These are phyloP conservation scores for Zasmidium cellare DNA, from an alignment of 2,329 filamentous ascomycete genomes.

Conservation along the genomic window DNA sequence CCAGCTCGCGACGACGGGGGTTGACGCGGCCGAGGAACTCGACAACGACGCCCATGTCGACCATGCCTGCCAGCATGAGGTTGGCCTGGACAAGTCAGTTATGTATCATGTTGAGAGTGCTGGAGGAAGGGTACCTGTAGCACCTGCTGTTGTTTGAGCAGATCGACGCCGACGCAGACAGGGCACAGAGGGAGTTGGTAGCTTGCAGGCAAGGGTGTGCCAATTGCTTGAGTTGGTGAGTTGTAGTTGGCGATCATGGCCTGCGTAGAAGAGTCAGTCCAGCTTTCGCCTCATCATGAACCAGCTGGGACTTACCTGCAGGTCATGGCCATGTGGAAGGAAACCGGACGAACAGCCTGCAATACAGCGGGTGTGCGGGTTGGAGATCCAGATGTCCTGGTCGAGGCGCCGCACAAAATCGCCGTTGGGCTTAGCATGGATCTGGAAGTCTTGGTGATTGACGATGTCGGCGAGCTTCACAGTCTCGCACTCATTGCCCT, in stretches of 20 bases:
- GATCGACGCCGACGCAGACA: conserved; percentile 26
- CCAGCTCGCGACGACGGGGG: conserved; percentile 17
- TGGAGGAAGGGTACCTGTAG: conserved; percentile 7
- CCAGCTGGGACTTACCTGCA: too few species aligned
- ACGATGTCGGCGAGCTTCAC: conserved; percentile 15
- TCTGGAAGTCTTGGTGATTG: conserved; percentile 8
- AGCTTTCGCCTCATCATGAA: too few species aligned
- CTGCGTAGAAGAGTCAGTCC: conserved; percentile 1
- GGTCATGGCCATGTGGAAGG: conserved; percentile 12
- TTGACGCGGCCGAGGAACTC: conserved; percentile 20
- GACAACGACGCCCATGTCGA: conserved; percentile 14
- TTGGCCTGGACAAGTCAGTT: conserved; percentile 4
- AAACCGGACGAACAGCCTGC: conserved; percentile 23
- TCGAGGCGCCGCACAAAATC: conserved; percentile 21
- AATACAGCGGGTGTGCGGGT: conserved; percentile 12
- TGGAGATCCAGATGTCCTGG: conserved; percentile 10
- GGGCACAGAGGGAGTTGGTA: conserved; percentile 27
- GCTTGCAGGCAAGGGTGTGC: conserved; percentile 1
- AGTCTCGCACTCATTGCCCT: conserved; percentile 6
- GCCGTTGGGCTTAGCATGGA: conserved; percentile 19
- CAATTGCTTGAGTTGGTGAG: conserved; percentile 10
- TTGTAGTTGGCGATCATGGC: conserved; percentile 23
- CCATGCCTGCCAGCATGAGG: conserved; percentile 6
- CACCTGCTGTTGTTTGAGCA: conserved; percentile 25
- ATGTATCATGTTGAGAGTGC: background rate